Conservation (phyloP, 495 filamentous ascomycete genomes). For the Hyphodiscus hymeniophilus region DNA sequence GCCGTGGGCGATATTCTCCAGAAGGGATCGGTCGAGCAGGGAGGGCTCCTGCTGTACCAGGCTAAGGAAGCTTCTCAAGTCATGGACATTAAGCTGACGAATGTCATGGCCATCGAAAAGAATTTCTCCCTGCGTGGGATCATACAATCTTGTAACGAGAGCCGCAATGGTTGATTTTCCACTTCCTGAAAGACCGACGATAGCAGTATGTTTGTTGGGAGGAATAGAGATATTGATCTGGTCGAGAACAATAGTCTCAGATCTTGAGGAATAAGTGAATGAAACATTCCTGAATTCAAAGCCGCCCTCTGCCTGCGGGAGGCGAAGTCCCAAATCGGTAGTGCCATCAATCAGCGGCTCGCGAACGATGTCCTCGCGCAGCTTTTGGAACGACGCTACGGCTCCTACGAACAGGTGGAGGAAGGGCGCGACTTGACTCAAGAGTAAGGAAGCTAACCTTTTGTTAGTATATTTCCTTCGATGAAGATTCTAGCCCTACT, state of each 20-base stretch:
- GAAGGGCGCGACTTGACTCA: constrained; percentile 57
- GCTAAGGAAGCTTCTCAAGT: constrained; percentile 9
- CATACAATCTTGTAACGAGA: constrained; percentile 38
- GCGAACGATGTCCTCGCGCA: constrained; percentile 40
- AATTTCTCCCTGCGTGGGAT: constrained; percentile 36
- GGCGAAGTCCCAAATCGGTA: constrained; percentile 24
- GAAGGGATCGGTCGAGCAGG: constrained; percentile 17
- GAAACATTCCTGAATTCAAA: constrained; percentile 15
- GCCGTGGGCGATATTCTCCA: constrained; percentile 55
- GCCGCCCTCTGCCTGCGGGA: no score
- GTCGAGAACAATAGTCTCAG: constrained; percentile 42
- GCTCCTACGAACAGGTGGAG: constrained; percentile 47
- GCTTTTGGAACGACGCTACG: constrained; percentile 44
- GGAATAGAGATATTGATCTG: constrained; percentile 21
- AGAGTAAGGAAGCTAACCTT: constrained; percentile 59
- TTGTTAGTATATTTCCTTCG: no score
- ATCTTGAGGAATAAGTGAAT: constrained; percentile 39
- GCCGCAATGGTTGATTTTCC: constrained; percentile 41
- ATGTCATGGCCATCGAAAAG: constrained; percentile 46
- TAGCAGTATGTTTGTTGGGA: constrained; percentile 30
- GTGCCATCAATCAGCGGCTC: constrained; percentile 28
- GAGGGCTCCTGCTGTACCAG: constrained; percentile 22
- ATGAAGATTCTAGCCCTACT: no score
- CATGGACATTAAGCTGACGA: constrained; percentile 9
- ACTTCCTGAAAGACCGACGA: constrained; percentile 39